These are phyloP conservation scores for Vicia faba DNA, from an alignment of 306 rosid species.

Conservation along the genomic window DNA sequence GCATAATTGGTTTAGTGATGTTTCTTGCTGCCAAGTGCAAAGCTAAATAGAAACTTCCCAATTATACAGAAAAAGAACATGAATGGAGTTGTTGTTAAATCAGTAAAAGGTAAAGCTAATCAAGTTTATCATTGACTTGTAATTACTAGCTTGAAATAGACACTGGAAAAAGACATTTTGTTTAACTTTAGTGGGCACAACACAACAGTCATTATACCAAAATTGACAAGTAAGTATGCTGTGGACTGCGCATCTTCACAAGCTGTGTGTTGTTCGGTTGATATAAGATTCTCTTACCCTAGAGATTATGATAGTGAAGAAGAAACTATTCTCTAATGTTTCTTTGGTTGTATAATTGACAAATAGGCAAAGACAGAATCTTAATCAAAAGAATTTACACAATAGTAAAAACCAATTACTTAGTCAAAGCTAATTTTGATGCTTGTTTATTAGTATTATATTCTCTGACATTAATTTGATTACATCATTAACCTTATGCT, in stretches of 20 bases:
- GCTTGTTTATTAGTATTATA: constrained; percentile 7
- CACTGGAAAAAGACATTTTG: not conserved
- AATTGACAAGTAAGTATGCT: constrained; percentile 36
- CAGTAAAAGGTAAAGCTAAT: constrained; percentile 31
- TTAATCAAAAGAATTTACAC: constrained; percentile 32
- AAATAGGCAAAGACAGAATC: constrained; percentile 36
- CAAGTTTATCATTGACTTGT: constrained; percentile 37
- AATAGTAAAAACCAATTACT: constrained; percentile 29
- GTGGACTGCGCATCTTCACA: constrained; percentile 39
- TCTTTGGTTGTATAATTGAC: constrained; percentile 42
- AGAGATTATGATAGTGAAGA: constrained; percentile 29
- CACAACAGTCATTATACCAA: constrained; percentile 19
- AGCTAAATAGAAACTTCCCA: not conserved
- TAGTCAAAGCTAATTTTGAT: constrained; percentile 7
- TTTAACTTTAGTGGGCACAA: constrained; percentile 15
- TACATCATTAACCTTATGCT: constrained; percentile 36
- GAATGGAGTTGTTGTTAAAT: constrained; percentile 16
- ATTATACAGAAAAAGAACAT: not conserved
- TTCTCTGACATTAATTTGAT: constrained; percentile 34
- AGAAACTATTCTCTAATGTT: constrained; percentile 35
- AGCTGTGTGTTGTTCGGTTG: constrained; percentile 37
- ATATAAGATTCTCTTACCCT: constrained; percentile 42
- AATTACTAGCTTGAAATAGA: constrained; percentile 23
- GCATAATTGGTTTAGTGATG: constrained; percentile 7
- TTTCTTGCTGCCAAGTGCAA: constrained; percentile 1